Percentiles rank a stretch among this genome's conserved stretches.
Evolutionary conservation across 495 filamentous ascomycete genomes (phyloP).

Genomic region (Niebla homalea): DNA sequence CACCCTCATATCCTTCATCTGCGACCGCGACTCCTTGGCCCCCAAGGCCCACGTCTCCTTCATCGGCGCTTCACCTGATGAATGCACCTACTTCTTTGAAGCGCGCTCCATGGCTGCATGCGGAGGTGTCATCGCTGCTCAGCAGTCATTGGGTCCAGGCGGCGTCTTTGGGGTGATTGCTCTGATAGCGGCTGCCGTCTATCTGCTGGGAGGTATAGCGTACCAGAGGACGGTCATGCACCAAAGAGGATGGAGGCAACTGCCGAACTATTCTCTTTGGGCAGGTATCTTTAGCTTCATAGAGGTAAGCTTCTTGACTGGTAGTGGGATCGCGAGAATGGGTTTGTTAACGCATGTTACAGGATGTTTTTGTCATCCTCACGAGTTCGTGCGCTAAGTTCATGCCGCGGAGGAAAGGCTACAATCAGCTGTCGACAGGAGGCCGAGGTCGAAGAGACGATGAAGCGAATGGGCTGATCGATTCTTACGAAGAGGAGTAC

Average conservation of each 20-base stretch:
- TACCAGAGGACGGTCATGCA: constrained; percentile 94
- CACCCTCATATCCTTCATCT: constrained; percentile 83
- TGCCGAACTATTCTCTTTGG: constrained; percentile 92
- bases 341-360: not conserved
- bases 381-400: constrained; percentile 62
- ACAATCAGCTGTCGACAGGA: constrained; percentile 15
- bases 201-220: constrained; percentile 81
- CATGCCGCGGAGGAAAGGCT: constrained; percentile 32
- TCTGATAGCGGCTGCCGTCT: constrained; percentile 69
- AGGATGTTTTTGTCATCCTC: constrained; percentile 75
- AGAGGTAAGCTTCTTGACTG: constrained; percentile 46
- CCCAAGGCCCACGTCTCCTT: constrained; percentile 60
- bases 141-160: constrained; percentile 59
- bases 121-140: constrained; percentile 48
- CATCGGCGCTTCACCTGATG: constrained; percentile 67
- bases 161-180: constrained; percentile 87
- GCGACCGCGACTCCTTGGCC: constrained; percentile 57
- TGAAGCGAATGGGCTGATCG: constrained; percentile 86
- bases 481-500: constrained; percentile 92
- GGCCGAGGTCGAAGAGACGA: constrained; percentile 33
- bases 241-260: constrained; percentile 86
- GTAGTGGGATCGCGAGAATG: not conserved
- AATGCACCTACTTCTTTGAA: constrained; percentile 96
- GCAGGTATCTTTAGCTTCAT: constrained; percentile 73
- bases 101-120: constrained; percentile 80